Evolutionary conservation across 1,284 basidiomycete genomes (phyloP).

Genomic region (Lentinula novae-zelandiae): DNA sequence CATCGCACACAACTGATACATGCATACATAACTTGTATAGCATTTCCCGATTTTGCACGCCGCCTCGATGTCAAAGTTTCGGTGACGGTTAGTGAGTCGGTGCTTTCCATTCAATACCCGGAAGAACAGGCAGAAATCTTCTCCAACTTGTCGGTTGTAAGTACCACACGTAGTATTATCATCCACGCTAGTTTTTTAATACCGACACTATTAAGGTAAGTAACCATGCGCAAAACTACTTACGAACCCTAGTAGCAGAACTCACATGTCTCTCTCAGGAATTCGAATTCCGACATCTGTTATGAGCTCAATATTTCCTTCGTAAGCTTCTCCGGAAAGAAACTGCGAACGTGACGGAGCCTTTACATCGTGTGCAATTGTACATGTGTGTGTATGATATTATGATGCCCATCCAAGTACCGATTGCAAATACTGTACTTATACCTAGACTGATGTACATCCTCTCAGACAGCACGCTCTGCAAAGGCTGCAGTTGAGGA

Average conservation of each 20-base stretch:
- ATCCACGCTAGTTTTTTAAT: no score
- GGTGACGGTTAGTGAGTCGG: not conserved
- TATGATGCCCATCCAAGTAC: not conserved
- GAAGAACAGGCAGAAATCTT: not conserved
- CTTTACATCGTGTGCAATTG: not conserved
- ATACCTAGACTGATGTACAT: not conserved
- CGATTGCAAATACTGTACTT: not conserved
- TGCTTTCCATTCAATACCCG: not conserved
- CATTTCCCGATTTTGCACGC: not conserved
- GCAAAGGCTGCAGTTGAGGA: not conserved
- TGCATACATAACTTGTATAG: not conserved
- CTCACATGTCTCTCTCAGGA: not conserved
- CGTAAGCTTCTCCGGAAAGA: not conserved
- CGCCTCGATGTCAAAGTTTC: not conserved
- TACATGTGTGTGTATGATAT: not conserved
- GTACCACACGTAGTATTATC: not conserved
- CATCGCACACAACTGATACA: not conserved
- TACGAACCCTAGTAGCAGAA: not conserved
- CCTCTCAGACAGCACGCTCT: not conserved
- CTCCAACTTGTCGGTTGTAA: not conserved
- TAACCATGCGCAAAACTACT: not conserved
- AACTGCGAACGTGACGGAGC: slow-evolving; percentile 3
- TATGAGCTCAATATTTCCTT: not conserved
- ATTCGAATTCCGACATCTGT: not conserved
- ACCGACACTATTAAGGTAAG: not conserved